Conservation (phyloP, 2,329 filamentous ascomycete genomes). For the Alternaria angustiovoidea region DNA sequence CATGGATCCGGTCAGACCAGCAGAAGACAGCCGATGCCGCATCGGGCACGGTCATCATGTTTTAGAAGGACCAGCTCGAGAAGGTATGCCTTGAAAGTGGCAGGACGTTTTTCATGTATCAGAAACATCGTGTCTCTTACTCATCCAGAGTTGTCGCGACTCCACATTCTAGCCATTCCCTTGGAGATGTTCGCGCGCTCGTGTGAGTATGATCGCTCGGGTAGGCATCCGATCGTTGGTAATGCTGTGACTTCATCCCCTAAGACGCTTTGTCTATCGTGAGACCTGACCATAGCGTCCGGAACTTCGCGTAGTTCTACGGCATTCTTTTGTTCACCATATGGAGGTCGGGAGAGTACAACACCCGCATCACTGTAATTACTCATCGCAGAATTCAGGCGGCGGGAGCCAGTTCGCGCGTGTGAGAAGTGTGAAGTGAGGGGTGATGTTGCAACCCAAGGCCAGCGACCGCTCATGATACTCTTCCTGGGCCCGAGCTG, state of each 20-base stretch:
- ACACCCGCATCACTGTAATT: constrained; percentile 18
- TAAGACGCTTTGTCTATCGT: neutral
- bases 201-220: constrained; percentile 18
- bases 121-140: neutral
- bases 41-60: constrained; percentile 7
- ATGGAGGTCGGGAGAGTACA: constrained; percentile 15
- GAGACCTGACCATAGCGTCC: neutral
- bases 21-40: constrained; percentile 23
- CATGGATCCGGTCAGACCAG: constrained; percentile 25
- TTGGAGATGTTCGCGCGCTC: neutral
- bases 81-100: too few relatives aligned
- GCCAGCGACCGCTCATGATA: constrained; percentile 18
- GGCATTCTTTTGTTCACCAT: neutral
- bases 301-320: constrained; percentile 8
- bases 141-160: constrained; percentile 2
- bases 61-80: too few relatives aligned
- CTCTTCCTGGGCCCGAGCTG: constrained; percentile 6
- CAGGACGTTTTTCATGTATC: neutral
- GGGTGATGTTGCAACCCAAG: constrained; percentile 8
- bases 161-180: neutral
- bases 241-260: constrained; percentile 22
- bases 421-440: constrained; percentile 9
- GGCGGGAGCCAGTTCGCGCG: constrained; percentile 5
- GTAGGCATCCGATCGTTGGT: constrained; percentile 26
- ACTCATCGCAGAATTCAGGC: constrained; percentile 17